phyloP scores from a whole-genome alignment of 2,329 filamentous ascomycete genomes.

The Macrophomina tecta region DNA sequence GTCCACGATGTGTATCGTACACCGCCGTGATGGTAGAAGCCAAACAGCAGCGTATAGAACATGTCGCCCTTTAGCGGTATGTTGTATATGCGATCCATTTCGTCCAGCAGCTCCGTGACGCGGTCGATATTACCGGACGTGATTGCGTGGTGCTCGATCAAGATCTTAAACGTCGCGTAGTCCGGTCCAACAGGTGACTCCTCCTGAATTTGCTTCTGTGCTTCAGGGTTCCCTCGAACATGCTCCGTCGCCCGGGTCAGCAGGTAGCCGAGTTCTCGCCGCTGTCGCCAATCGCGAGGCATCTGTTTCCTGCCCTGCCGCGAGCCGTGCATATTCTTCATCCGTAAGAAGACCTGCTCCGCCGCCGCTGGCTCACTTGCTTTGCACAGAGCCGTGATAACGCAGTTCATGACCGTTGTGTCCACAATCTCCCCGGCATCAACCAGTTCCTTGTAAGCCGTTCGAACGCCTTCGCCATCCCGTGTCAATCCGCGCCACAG shows the following conservation, averaged over 20 bases:
- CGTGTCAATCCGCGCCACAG: conserved; percentile 79
- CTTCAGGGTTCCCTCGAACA: conserved; percentile 42
- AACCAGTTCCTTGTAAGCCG: conserved; percentile 83
- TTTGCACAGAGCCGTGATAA: conserved; percentile 78
- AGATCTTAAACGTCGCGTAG: conserved; percentile 76
- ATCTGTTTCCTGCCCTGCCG: conserved; percentile 33
- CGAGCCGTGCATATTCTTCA: conserved; percentile 68
- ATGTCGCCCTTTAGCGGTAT: conserved; percentile 76
- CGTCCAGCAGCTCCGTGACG: conserved; percentile 73
- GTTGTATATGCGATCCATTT: conserved; percentile 72
- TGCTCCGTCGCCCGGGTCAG: conserved; percentile 53
- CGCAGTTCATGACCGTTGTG: conserved; percentile 82
- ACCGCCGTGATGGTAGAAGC: conserved; percentile 77
- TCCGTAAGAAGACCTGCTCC: conserved; percentile 79
- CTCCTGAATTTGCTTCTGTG: conserved; percentile 68
- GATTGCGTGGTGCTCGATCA: conserved; percentile 76
- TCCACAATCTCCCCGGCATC: conserved; percentile 86
- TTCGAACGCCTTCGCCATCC: conserved; percentile 75
- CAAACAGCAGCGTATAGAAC: conserved; percentile 82
- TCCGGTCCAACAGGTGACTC: conserved; percentile 73
- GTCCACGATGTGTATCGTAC: conserved; percentile 74
- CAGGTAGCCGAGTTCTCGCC: conserved; percentile 52
- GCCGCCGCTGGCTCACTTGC: conserved; percentile 79
- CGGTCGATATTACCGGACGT: conserved; percentile 73
- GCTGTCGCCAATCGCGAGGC: conserved; percentile 49